Evolutionary conservation across 306 rosid species (phyloP).

Genomic region (Quercus glauca): DNA sequence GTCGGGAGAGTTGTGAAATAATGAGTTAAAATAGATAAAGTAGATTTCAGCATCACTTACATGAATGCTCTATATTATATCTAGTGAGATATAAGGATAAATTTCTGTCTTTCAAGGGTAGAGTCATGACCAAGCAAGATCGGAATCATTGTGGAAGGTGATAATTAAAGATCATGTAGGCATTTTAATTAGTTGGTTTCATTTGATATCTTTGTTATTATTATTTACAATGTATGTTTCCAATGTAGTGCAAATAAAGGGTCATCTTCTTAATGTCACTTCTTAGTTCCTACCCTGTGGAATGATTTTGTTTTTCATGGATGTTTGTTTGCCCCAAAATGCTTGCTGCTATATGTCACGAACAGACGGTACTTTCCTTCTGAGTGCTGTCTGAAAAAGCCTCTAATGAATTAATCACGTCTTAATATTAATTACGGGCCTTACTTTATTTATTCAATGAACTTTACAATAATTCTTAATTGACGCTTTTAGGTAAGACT

Average conservation of each 20-base stretch:
- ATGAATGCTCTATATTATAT: no score
- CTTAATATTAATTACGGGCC: neutral
- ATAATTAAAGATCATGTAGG: neutral
- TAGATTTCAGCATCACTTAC: no score
- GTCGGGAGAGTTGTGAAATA: no score
- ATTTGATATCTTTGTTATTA: neutral
- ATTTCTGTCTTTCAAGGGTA: neutral
- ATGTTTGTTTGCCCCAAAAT: neutral
- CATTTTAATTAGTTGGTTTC: neutral
- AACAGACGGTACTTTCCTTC: neutral
- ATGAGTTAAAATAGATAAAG: no score
- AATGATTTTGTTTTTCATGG: neutral
- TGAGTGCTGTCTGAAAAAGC: neutral
- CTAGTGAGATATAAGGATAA: no score
- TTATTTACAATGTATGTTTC: neutral
- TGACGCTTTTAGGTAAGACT: conserved; percentile 56
- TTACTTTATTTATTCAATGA: conserved; percentile 11
- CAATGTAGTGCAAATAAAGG: neutral
- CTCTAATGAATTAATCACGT: neutral
- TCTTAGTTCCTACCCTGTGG: neutral
- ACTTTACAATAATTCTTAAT: conserved; percentile 10
- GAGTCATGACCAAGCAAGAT: neutral
- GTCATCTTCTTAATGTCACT: neutral
- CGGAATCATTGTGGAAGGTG: neutral
- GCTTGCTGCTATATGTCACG: neutral